Conservation (phyloP, 2,329 filamentous ascomycete genomes). For the Cladosporium colombiae region DNA sequence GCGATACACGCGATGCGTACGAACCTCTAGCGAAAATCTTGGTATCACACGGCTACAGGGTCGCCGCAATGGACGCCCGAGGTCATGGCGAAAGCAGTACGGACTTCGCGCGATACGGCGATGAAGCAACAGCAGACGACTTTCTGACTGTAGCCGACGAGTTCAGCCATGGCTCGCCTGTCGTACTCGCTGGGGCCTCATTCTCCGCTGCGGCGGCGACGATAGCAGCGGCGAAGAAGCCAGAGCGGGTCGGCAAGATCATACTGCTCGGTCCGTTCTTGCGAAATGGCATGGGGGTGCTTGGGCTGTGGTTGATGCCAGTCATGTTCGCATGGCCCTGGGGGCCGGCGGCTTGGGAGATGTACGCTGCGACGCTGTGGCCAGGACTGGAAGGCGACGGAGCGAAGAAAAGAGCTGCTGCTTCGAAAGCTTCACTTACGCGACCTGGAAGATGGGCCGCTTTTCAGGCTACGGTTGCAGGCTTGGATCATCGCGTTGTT, state of each 20-base stretch:
- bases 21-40: conserved; percentile 11
- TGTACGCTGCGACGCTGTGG: conserved; percentile 20
- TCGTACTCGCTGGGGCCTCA: conserved; percentile 18
- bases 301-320: conserved; percentile 15
- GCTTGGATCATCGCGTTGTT: conserved; percentile 19
- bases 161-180: conserved; percentile 17
- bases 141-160: conserved; percentile 15
- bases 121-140: conserved; percentile 20
- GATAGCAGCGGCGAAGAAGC: conserved; percentile 17
- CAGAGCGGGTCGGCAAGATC: conserved; percentile 12
- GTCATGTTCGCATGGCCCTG: conserved; percentile 19
- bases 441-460: conserved; percentile 19
- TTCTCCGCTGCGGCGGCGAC: conserved; percentile 18
- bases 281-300: conserved; percentile 13
- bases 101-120: conserved; percentile 18
- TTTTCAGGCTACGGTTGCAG: conserved; percentile 19
- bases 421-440: conserved; percentile 3
- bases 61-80: conserved; percentile 19
- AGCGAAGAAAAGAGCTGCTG: conserved; percentile 1
- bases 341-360: conserved; percentile 20
- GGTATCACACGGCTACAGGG: conserved; percentile 16
- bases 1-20: conserved; percentile 19
- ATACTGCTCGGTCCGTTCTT: conserved; percentile 20
- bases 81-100: conserved; percentile 22
- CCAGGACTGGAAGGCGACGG: conserved; percentile 14